Base-by-base conservation (phyloP, 2,329 filamentous ascomycete genomes). In the Aspergillus luchuensis region DNA sequence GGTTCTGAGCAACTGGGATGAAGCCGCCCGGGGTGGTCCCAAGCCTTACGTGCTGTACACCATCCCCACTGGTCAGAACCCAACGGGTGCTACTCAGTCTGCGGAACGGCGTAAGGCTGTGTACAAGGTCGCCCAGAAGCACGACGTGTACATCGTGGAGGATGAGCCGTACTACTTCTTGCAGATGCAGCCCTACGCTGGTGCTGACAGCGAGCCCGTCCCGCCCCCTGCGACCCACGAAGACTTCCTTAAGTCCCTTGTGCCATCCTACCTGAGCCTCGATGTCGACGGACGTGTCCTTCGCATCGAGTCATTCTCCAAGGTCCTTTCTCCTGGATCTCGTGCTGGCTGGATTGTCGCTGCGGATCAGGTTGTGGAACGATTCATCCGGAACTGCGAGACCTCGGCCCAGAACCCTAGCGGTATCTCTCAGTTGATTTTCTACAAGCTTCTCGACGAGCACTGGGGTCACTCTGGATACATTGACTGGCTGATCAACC, bases 91-190 rank as follows among this genome's bases (percentile, higher is more conserved):
- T 10, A 97, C 92, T 3, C 91, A 94, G 74, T 83, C 87, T 43
- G 74, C 78, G 4, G 81, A 87, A 71, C 83, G 93, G 59, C 83
- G 92, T 56, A 82, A 82, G 65, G 89, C 87, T 21, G 82, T 97
- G 49, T 97, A 97, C 77, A 81, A 81, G 38, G 84, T 96, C 13
- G 90, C 89, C 33, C 89, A 89, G 73, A 92, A 91, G 78, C 91
- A 97, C 76, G 91, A 97, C 72, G 71, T 97, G 43, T 90, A 86
- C 79, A 93, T 97, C 72, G 80, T 97, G 67, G 93, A 97, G 79
- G 93, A 97, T 73, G 93, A 97, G 74, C 93, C 93, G 1, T 97
- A 97, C 79, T 97, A 96, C 78, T 97, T 94, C 79, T 82, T 97
- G 38, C 93, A 97, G 72, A 88, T 89, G 86, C 87, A 91, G 68